A percentile compares a stretch with the other conserved stretches of the same genome.
Evolutionary conservation across 2,329 filamentous ascomycete genomes (phyloP).

Genomic region (Botrytis tulipae): DNA sequence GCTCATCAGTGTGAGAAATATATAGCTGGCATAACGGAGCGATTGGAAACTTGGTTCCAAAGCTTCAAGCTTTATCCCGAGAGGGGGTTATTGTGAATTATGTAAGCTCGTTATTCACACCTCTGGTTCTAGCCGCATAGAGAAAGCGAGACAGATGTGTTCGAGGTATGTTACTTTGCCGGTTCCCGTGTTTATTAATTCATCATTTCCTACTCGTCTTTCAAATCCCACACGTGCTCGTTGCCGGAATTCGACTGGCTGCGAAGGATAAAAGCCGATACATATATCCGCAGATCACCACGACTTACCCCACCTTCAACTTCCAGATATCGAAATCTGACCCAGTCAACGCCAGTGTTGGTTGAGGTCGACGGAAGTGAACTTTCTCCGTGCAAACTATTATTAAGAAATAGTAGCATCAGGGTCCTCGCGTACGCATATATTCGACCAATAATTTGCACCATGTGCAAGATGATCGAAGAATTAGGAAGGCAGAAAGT

Average conservation of each 20-base stretch:
- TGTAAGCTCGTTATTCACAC: background rate
- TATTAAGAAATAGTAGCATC: background rate
- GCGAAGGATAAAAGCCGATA: background rate
- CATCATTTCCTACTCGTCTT: background rate
- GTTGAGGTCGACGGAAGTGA: background rate
- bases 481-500: constrained; percentile 19
- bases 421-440: background rate
- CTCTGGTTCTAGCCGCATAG: background rate
- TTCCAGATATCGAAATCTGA: background rate
- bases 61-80: background rate
- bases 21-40: background rate
- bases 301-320: constrained; percentile 5
- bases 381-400: background rate
- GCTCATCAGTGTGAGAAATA: background rate
- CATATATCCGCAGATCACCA: constrained; percentile 5
- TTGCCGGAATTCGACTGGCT: background rate
- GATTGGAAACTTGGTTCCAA: background rate
- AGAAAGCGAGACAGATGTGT: background rate
- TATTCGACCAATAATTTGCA: background rate
- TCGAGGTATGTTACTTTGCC: background rate
- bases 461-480: constrained; percentile 14
- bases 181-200: background rate
- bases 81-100: background rate
- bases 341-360: background rate
- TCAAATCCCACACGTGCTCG: background rate